Base-by-base conservation (phyloP, 139 green algal species). In the Pedinophyceae sp. region DNA sequence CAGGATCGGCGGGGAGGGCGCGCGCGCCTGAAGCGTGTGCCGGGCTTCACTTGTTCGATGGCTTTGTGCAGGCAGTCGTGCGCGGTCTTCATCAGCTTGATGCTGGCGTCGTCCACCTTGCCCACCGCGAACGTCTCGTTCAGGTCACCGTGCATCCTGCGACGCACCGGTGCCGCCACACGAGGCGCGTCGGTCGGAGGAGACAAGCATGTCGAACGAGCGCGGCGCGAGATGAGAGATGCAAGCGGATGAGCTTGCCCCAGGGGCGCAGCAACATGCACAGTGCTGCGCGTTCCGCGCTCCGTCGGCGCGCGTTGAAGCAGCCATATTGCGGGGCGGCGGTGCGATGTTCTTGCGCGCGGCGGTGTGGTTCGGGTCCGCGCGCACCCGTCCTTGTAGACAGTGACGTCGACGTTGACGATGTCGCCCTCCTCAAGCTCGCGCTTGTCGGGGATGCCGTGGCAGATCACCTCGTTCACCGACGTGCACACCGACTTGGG, bases 401-500 rank as follows among this genome's bases (percentile, higher is more conserved):
- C 84, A 0, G 84, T 85, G 23, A 98, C 80, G 66, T 98, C 91
- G 7, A 98, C 75, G 64, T 98, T 98, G 30, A 97, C 73, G 10
- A 97, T 94, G 75, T 98, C 91, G 0, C 91, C 91, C 1, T 89
- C 70, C 52, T 84, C n/a, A 29, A 98, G 73, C 57, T 79, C 70
- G 5, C 91, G 71, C 30, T 59, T 50, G 65, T 98, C 91, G 2
- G 91, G 91, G 48, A 98, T 97, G 52, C 91, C 91, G 69, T 98
- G 91, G 69, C 91, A 98, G 51, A 98, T 93, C 26, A 98, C 82
- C 76, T 98, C 91, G 57, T 98, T 97, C 27, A 98, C 73, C 28
- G 72, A 88, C 15, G 91, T 97, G 75, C 91, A 98, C 3, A 94
- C 82, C 3, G 66, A 85, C 70, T 98, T 98, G 27, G 91, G 91